phyloP scores from a whole-genome alignment of 2,329 filamentous ascomycete species.

The Pseudogymnoascus destructans region DNA sequence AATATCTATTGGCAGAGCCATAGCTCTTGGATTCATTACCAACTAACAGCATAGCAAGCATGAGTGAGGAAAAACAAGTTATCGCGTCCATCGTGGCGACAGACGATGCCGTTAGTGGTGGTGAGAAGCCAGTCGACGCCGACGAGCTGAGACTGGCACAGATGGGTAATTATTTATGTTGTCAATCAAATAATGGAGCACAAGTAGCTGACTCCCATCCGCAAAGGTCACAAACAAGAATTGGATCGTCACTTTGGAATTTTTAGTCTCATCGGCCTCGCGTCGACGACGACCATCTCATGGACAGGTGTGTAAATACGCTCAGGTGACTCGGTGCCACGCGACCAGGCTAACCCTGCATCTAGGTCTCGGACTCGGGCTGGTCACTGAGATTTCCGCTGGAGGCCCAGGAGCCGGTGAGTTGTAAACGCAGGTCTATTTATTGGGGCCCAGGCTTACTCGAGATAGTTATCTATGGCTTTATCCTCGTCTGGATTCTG shows the following conservation, averaged over 20 bases:
- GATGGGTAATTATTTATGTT: constrained; percentile 27
- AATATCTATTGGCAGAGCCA: background rate
- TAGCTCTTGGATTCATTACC: background rate
- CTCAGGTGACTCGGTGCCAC: background rate
- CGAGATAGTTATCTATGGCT: constrained; percentile 35
- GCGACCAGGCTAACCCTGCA: background rate
- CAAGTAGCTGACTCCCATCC: constrained; percentile 12
- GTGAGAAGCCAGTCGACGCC: constrained; percentile 20
- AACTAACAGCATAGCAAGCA: background rate
- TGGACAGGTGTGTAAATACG: constrained; percentile 27
- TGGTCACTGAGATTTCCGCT: constrained; percentile 35
- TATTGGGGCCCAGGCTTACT: background rate
- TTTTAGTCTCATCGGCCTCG: constrained; percentile 35
- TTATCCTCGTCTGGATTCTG: constrained; percentile 35
- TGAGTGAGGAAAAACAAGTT: background rate
- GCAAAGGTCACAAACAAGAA: constrained; percentile 34
- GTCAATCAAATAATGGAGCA: background rate
- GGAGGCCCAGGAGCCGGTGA: constrained; percentile 33
- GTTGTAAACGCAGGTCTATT: background rate
- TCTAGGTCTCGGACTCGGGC: constrained; percentile 30
- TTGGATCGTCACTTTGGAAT: constrained; percentile 35
- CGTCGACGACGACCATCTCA: constrained; percentile 37
- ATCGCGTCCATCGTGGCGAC: background rate
- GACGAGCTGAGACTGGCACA: constrained; percentile 33
- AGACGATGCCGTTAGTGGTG: background rate